phyloP scores from a whole-genome alignment of 139 green algal genomes.

The Chlamydomonas sphaeroides region DNA sequence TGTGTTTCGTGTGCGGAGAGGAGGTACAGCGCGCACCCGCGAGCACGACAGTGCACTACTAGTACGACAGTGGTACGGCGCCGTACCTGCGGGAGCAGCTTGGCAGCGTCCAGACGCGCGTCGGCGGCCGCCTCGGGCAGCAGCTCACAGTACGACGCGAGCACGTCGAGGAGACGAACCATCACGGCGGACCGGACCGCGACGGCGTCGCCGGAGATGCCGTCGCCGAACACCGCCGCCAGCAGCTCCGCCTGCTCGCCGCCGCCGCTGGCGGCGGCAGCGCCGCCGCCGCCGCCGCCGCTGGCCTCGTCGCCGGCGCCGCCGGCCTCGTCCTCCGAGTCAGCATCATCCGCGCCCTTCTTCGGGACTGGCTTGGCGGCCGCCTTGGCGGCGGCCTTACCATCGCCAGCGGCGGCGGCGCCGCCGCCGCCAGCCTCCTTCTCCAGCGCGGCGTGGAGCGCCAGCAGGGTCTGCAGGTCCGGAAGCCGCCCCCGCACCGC shows the following conservation, averaged over 20 bases:
- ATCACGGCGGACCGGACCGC: background rate
- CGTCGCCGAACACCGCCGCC: conserved; percentile 28
- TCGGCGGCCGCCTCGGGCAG: conserved; percentile 60
- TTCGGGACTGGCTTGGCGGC: background rate
- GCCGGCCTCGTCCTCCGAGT: background rate
- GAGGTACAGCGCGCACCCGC: no score
- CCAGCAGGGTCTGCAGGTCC: conserved; percentile 59
- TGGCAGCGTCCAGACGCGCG: conserved; percentile 46
- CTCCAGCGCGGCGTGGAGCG: conserved; percentile 40
- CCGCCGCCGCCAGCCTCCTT: background rate
- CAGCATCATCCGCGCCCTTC: no score
- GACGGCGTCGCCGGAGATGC: background rate
- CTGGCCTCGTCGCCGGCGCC: background rate
- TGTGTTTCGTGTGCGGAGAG: no score
- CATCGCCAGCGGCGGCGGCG: background rate
- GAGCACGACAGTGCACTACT: no score
- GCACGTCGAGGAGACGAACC: conserved; percentile 16
- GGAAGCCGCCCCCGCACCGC: conserved; percentile 49
- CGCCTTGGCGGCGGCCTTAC: background rate
- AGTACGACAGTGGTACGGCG: no score
- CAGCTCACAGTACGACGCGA: conserved; percentile 45
- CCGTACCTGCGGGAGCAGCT: conserved; percentile 45
- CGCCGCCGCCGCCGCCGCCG: background rate
- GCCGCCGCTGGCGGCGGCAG: conserved; percentile 5
- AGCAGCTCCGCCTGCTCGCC: conserved; percentile 8